phyloP scores from a whole-genome alignment of 148 eudicot species.

The Vaccinium darrowii region DNA sequence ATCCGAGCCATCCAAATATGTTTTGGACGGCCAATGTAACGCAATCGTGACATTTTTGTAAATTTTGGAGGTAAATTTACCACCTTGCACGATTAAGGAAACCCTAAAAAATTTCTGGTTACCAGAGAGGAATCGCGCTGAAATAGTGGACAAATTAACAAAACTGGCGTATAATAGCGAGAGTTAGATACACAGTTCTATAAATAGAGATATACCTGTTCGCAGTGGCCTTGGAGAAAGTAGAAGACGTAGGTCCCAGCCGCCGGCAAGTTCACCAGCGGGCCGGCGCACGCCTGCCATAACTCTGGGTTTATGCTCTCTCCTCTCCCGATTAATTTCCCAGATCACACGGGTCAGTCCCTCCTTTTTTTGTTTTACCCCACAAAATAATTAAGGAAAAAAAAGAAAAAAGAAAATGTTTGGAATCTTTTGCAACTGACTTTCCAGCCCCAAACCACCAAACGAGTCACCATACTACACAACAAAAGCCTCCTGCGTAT shows the following conservation, averaged over 20 bases:
- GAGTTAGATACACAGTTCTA: background rate
- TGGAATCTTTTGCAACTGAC: background rate
- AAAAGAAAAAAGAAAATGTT: background rate
- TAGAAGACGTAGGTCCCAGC: slow-evolving; percentile 97
- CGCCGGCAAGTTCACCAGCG: slow-evolving; percentile 70
- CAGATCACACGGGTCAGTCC: slow-evolving; percentile 12
- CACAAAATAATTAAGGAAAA: slow-evolving; percentile 2
- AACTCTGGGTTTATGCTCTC: slow-evolving; percentile 73
- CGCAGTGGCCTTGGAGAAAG: slow-evolving; percentile 98
- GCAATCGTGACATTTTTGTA: background rate
- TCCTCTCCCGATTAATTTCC: slow-evolving; percentile 53
- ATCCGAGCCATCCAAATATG: too few species aligned
- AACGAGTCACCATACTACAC: background rate
- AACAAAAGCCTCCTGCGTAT: background rate
- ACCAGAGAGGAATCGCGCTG: background rate
- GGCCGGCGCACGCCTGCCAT: slow-evolving; percentile 99
- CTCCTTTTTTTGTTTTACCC: slow-evolving; percentile 5
- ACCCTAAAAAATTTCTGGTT: background rate
- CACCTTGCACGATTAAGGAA: background rate
- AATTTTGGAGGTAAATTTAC: too few species aligned
- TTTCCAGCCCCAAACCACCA: background rate
- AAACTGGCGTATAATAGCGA: slow-evolving; percentile 4
- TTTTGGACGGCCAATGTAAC: too few species aligned
- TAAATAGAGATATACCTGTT: slow-evolving; percentile 45
- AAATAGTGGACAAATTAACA: background rate